phyloP scores from a whole-genome alignment of 768 basidiomycete genomes.

The Coprinopsis sp. region DNA sequence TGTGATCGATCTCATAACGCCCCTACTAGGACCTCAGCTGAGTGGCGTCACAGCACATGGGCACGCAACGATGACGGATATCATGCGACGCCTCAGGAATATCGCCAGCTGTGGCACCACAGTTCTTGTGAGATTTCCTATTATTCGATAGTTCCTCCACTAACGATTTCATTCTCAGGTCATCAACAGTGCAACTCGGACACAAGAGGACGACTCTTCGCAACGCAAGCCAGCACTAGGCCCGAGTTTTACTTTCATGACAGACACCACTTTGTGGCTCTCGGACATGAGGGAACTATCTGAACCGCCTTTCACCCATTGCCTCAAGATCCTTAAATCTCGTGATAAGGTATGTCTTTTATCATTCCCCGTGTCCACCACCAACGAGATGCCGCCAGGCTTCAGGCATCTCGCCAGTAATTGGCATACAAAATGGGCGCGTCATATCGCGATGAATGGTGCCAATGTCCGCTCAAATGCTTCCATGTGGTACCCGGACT shows the following conservation, averaged over 20 bases:
- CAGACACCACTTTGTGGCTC: conserved; percentile 75
- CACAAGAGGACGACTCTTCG: too few relatives aligned
- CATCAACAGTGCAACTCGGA: too few relatives aligned
- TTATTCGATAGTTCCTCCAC: too few relatives aligned
- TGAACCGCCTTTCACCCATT: neutral
- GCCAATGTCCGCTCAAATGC: too few relatives aligned
- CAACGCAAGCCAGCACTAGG: conserved; percentile 68
- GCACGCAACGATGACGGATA: conserved; percentile 66
- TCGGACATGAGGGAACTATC: conserved; percentile 22
- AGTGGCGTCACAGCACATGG: conserved; percentile 68
- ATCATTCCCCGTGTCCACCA: too few relatives aligned
- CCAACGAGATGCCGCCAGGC: too few relatives aligned
- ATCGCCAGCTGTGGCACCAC: conserved; percentile 43
- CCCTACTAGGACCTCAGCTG: conserved; percentile 58
- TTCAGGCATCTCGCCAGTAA: too few relatives aligned
- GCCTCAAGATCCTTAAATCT: conserved; percentile 5
- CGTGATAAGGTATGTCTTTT: conserved; percentile 3
- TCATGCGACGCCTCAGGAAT: conserved; percentile 60
- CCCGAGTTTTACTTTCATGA: conserved; percentile 70
- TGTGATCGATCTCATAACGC: conserved; percentile 63
- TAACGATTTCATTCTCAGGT: too few relatives aligned
- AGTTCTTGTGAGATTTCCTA: conserved; percentile 44
- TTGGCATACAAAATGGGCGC: too few relatives aligned
- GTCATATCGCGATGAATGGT: too few relatives aligned
- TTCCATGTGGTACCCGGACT: too few relatives aligned